Percentiles rank a stretch among this genome's conserved stretches.
These are phyloP conservation scores for Talaromyces albobiverticillius DNA, from an alignment of 2,329 filamentous ascomycete genomes.

Conservation along the genomic window DNA sequence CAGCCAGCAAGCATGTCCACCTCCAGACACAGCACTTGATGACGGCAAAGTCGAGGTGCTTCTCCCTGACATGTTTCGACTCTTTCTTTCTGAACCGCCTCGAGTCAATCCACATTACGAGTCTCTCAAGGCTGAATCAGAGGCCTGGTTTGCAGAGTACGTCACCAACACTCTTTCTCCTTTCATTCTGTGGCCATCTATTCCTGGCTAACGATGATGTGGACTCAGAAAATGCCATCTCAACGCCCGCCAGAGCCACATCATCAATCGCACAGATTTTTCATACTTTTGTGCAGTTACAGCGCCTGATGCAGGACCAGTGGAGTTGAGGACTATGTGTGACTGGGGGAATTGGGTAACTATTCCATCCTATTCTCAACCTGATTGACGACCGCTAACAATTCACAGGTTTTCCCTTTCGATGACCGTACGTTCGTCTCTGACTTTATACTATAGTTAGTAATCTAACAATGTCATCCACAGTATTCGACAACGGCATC, in stretches of 20 bases:
- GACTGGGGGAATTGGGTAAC: constrained; percentile 30
- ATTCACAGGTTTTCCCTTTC: constrained; percentile 6
- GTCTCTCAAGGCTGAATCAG: constrained; percentile 22
- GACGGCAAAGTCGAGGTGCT: constrained; percentile 8
- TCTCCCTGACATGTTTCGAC: constrained; percentile 27
- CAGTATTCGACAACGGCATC: constrained; percentile 31
- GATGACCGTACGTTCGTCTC: background rate
- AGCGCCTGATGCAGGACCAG: constrained; percentile 21
- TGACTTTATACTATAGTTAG: background rate
- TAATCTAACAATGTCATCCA: background rate
- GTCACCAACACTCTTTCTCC: background rate
- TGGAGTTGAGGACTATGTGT: constrained; percentile 23
- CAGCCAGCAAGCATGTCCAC: no score
- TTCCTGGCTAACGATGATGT: constrained; percentile 13
- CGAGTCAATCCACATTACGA: constrained; percentile 23
- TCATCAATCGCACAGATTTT: constrained; percentile 22
- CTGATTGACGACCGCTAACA: background rate
- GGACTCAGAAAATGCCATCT: background rate
- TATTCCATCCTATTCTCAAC: background rate
- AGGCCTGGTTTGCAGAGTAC: constrained; percentile 23
- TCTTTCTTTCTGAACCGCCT: background rate
- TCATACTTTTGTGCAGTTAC: constrained; percentile 25
- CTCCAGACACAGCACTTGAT: background rate
- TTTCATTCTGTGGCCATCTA: background rate
- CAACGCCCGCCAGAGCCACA: background rate